Evolutionary conservation across 169 alveolate species (phyloP).

Genomic region (Ichthyophthirius multifiliis): DNA sequence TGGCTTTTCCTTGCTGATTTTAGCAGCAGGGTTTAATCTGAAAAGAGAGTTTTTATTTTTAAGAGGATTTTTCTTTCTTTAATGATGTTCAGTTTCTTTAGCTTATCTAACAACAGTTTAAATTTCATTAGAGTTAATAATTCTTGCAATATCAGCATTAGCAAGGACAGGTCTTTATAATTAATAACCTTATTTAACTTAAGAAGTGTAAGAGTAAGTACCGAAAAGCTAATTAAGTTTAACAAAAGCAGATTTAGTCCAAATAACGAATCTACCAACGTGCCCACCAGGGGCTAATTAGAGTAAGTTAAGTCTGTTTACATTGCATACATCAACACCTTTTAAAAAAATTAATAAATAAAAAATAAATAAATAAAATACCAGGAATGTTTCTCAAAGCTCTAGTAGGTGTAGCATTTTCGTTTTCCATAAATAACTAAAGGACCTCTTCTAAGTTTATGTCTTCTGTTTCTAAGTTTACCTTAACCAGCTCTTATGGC

Average conservation of each 20-base stretch:
- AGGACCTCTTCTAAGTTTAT: slow-evolving; percentile 95
- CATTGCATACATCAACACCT: slow-evolving; percentile 95
- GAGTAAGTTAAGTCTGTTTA: slow-evolving; percentile 95
- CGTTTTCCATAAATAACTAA: slow-evolving; percentile 94
- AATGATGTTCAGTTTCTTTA: slow-evolving; percentile 43
- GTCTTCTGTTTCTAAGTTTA: slow-evolving; percentile 95
- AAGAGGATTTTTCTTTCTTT: slow-evolving; percentile 77
- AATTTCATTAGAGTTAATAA: slow-evolving; percentile 95
- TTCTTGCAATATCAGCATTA: slow-evolving; percentile 94
- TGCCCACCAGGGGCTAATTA: slow-evolving; percentile 99
- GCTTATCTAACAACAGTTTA: slow-evolving; percentile 91
- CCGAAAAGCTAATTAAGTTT: slow-evolving; percentile 90
- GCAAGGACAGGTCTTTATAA: slow-evolving; percentile 82
- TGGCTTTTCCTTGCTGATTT: slow-evolving; percentile 14
- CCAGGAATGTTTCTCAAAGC: slow-evolving; percentile 97
- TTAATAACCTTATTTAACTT: slow-evolving; percentile 66
- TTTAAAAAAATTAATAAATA: neutral
- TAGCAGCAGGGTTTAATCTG: slow-evolving; percentile 71
- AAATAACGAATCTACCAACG: slow-evolving; percentile 96
- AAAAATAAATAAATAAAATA: neutral
- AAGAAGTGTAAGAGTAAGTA: slow-evolving; percentile 66
- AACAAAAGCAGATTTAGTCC: slow-evolving; percentile 96
- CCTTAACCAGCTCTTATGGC: slow-evolving; percentile 94
- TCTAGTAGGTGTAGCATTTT: slow-evolving; percentile 88
- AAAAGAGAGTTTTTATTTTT: slow-evolving; percentile 69